Percentiles rank a stretch among this genome's conserved stretches.
These are phyloP conservation scores for Verticillium tricorpus DNA, from an alignment of 2,329 filamentous ascomycete species.

Conservation along the genomic window DNA sequence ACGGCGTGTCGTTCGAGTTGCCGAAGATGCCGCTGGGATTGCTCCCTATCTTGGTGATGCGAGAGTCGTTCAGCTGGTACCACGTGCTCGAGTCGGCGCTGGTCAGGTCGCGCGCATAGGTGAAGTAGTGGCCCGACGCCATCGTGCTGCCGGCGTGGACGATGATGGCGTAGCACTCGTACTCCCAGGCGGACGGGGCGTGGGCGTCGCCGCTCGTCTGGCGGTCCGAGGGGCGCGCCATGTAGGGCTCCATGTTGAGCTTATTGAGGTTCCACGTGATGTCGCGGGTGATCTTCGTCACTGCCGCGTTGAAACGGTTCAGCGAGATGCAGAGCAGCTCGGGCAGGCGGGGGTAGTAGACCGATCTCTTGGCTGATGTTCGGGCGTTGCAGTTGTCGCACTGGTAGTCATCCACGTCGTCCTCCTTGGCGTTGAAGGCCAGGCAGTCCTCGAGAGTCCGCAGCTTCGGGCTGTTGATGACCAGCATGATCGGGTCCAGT, in stretches of 20 bases:
- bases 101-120: conserved; percentile 58
- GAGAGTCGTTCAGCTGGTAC: conserved; percentile 44
- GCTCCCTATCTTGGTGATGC: conserved; percentile 28
- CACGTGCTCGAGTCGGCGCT: conserved; percentile 38
- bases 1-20: conserved; percentile 36
- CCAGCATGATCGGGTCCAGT: conserved; percentile 51
- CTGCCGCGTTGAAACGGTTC: conserved; percentile 44
- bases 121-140: conserved; percentile 75
- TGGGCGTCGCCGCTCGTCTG: conserved; percentile 15
- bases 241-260: conserved; percentile 49
- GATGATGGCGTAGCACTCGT: conserved; percentile 83
- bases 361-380: conserved; percentile 64
- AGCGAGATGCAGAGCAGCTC: conserved; percentile 75
- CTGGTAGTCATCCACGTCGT: conserved; percentile 63
- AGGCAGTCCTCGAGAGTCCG: conserved; percentile 58
- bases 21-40: conserved; percentile 22
- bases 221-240: conserved; percentile 31
- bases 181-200: conserved; percentile 49
- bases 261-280: conserved; percentile 74
- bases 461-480: conserved; percentile 21
- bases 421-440: conserved; percentile 62
- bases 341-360: conserved; percentile 73
- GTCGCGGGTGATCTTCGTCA: conserved; percentile 63
- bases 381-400: conserved; percentile 71
- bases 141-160: conserved; percentile 67